These are phyloP conservation scores for Hygrophoropsis aurantiaca DNA, from an alignment of 768 basidiomycete genomes.

Conservation along the genomic window DNA sequence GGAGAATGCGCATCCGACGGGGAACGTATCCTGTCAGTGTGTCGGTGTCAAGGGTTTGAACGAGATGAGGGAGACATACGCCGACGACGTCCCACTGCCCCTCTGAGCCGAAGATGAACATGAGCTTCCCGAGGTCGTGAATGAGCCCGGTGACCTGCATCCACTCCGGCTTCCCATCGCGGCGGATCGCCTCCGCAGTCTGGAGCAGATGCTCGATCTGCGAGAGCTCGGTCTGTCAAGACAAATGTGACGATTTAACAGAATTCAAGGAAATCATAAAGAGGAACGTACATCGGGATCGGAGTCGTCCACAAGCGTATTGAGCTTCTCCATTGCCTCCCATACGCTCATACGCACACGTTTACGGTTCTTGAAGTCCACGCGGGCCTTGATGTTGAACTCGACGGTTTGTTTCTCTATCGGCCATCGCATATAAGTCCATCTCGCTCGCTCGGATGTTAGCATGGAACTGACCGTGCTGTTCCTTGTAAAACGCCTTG, in stretches of 20 bases:
- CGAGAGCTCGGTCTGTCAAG: constrained; percentile 65
- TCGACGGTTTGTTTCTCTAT: constrained; percentile 81
- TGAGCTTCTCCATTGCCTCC: constrained; percentile 85
- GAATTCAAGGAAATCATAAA: background rate
- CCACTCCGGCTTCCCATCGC: constrained; percentile 88
- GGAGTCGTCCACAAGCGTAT: constrained; percentile 86
- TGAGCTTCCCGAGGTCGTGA: constrained; percentile 87
- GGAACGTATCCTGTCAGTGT: constrained; percentile 67
- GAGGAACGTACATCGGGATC: constrained; percentile 70
- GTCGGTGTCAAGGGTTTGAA: too few species aligned
- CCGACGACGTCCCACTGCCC: constrained; percentile 97
- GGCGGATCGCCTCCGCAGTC: constrained; percentile 86
- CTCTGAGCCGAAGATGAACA: constrained; percentile 80
- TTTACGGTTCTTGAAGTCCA: constrained; percentile 64
- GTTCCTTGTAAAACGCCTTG: constrained; percentile 75
- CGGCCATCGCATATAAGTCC: too few species aligned
- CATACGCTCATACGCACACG: constrained; percentile 82
- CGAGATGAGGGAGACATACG: too few species aligned
- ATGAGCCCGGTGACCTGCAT: constrained; percentile 88
- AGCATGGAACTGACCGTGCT: constrained; percentile 53
- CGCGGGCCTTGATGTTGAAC: constrained; percentile 79
- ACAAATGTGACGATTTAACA: constrained; percentile 8
- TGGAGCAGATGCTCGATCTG: constrained; percentile 92
- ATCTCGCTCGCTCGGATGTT: background rate
- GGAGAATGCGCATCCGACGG: constrained; percentile 85